Conservation (phyloP, 345 rosid species). For the Gynandropsis gynandra region DNA sequence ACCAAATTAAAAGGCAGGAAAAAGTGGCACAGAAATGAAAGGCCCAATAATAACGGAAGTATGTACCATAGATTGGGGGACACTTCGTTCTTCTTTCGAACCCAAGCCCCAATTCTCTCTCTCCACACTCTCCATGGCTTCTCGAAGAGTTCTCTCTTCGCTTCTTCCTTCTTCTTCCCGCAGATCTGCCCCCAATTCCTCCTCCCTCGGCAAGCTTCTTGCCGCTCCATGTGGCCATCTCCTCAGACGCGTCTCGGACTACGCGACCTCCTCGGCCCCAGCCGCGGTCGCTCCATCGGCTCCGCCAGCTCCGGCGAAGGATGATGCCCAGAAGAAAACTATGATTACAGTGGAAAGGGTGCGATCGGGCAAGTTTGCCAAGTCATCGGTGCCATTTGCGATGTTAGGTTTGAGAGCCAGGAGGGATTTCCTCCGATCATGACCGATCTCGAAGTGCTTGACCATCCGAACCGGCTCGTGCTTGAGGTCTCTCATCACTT, state of each 20-base stretch:
- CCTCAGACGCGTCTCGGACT: slow-evolving; percentile 48
- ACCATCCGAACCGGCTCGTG: slow-evolving; percentile 51
- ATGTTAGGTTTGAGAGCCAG: slow-evolving; percentile 46
- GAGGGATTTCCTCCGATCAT: slow-evolving; percentile 80
- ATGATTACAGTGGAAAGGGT: slow-evolving; percentile 68
- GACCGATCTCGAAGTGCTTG: slow-evolving; percentile 75
- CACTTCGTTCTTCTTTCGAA: no score
- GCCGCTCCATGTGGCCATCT: slow-evolving; percentile 35
- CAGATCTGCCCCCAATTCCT: slow-evolving; percentile 44
- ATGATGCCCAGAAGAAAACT: slow-evolving; percentile 42
- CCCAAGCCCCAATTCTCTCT: no score
- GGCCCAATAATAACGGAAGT: no score
- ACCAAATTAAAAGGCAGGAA: no score
- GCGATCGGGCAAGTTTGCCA: slow-evolving; percentile 74
- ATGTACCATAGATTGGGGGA: no score
- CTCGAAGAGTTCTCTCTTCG: slow-evolving; percentile 60
- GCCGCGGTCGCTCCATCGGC: slow-evolving; percentile 27
- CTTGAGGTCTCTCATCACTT: slow-evolving; percentile 82
- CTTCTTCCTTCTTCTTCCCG: slow-evolving; percentile 66
- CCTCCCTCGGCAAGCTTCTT: slow-evolving; percentile 28
- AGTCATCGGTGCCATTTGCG: slow-evolving; percentile 87
- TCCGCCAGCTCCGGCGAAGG: slow-evolving; percentile 24
- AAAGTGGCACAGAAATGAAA: no score
- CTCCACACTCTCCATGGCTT: slow-evolving; percentile 50
- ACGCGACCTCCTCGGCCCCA: slow-evolving; percentile 48